Percentiles rank a stretch among this genome's conserved stretches.
phyloP scores from a whole-genome alignment of 1,284 basidiomycete genomes.

The Cutaneotrichosporon cutaneum region DNA sequence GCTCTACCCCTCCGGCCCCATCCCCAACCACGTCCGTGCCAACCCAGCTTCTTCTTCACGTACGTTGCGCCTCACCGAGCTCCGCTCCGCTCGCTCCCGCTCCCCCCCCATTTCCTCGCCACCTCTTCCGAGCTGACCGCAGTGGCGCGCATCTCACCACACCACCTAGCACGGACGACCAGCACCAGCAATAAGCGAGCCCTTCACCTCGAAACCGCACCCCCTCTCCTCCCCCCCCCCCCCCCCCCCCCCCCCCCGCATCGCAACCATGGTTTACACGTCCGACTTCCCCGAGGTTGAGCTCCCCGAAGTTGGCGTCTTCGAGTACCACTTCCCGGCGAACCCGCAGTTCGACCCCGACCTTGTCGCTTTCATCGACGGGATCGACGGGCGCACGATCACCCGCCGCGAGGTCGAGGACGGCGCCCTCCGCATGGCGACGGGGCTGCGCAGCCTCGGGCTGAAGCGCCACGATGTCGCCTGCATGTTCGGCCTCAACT shows the following conservation, averaged over 20 bases:
- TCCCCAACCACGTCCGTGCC: not conserved
- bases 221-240: not conserved
- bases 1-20: too few relatives aligned
- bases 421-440: constrained; percentile 60
- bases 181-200: not conserved
- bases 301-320: constrained; percentile 13
- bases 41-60: not conserved
- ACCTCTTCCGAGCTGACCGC: not conserved
- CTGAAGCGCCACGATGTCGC: constrained; percentile 39
- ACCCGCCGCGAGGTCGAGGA: constrained; percentile 61
- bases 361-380: constrained; percentile 61
- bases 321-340: constrained; percentile 16
- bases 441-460: constrained; percentile 55
- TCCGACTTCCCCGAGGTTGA: constrained; percentile 7
- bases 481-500: constrained; percentile 57
- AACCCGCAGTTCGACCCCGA: constrained; percentile 38
- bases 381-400: constrained; percentile 60
- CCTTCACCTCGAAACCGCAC: not conserved
- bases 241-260: not conserved
- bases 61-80: not conserved
- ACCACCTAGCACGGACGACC: not conserved
- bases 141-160: not conserved
- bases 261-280: constrained; percentile 8
- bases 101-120: not conserved
- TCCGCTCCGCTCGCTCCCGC: not conserved